A percentile compares a stretch with the other conserved stretches of the same genome.
phyloP scores from a whole-genome alignment of 768 basidiomycete species.

The Boletus barrowsii region DNA sequence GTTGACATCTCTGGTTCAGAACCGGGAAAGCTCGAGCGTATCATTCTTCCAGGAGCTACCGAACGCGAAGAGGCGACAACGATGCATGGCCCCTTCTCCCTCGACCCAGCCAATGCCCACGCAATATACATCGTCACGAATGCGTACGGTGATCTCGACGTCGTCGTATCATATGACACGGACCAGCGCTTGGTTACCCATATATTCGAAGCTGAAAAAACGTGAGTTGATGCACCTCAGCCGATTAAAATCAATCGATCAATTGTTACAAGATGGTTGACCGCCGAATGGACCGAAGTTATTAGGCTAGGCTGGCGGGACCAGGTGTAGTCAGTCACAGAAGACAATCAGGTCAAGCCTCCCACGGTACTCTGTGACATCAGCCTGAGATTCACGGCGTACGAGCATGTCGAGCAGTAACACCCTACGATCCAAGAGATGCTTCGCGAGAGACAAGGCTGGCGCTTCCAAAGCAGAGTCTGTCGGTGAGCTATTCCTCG shows the following conservation, averaged over 20 bases:
- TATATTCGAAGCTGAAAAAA: constrained; percentile 10
- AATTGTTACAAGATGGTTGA: neutral
- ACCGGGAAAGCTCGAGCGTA: constrained; percentile 23
- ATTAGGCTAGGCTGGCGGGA: too few relatives aligned
- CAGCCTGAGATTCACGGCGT: neutral
- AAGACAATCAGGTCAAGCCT: too few relatives aligned
- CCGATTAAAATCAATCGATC: neutral
- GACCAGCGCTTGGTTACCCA: constrained; percentile 30
- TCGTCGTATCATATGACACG: constrained; percentile 36
- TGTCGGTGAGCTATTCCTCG: constrained; percentile 35
- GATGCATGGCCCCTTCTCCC: constrained; percentile 28
- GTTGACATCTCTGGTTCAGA: constrained; percentile 33
- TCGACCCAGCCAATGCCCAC: constrained; percentile 28
- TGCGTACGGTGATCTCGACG: constrained; percentile 38
- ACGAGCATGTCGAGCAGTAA: constrained; percentile 31
- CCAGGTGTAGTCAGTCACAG: too few relatives aligned
- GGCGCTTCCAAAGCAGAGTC: constrained; percentile 56
- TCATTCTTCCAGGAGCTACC: constrained; percentile 35
- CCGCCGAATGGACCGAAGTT: neutral
- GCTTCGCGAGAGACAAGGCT: constrained; percentile 55
- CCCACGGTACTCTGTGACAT: constrained; percentile 2
- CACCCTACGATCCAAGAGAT: constrained; percentile 59
- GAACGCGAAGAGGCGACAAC: constrained; percentile 30
- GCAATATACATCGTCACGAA: constrained; percentile 34
- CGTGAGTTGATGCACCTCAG: neutral